These are phyloP conservation scores for Phytopythium ostracodes DNA, from an alignment of 352 stramenopile species.

Conservation along the genomic window DNA sequence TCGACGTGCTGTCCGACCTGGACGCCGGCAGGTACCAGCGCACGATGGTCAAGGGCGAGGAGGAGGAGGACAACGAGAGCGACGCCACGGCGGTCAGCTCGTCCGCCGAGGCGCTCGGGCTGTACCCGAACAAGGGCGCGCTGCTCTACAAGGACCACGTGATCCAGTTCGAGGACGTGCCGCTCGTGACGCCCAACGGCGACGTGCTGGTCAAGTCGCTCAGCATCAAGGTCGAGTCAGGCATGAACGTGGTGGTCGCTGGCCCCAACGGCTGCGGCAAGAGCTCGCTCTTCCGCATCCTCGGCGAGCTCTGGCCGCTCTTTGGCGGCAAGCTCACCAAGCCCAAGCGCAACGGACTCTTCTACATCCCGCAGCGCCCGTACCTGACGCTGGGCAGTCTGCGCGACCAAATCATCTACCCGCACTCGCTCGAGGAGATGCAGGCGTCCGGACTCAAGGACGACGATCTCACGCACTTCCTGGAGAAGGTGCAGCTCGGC, in stretches of 20 bases:
- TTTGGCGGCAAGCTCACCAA: conserved; percentile 77
- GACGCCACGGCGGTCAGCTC: conserved; percentile 16
- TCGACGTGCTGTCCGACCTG: conserved; percentile 65
- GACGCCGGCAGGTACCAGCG: conserved; percentile 65
- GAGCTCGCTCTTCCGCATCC: conserved; percentile 84
- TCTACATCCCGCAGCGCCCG: conserved; percentile 89
- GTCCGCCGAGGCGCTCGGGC: conserved; percentile 40
- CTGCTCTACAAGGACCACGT: conserved; percentile 56
- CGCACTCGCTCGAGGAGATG: conserved; percentile 73
- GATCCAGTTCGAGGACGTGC: conserved; percentile 88
- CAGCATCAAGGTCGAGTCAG: conserved; percentile 76
- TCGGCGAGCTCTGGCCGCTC: conserved; percentile 87
- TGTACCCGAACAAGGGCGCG: conserved; percentile 61
- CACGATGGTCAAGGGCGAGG: conserved; percentile 58
- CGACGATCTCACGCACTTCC: conserved; percentile 56
- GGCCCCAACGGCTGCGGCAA: conserved; percentile 87
- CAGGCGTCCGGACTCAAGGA: conserved; percentile 42
- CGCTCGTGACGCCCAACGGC: conserved; percentile 84
- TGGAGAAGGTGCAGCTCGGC: conserved; percentile 80
- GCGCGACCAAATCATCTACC: conserved; percentile 89
- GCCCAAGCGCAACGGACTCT: conserved; percentile 75
- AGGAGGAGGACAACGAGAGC: conserved; percentile 23
- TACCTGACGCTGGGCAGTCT: conserved; percentile 86
- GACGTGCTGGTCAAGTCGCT: conserved; percentile 85
- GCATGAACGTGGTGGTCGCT: conserved; percentile 88